These are phyloP conservation scores for Paraleonurus japonicus DNA, from an alignment of 257 asterid genomes.

Conservation along the genomic window DNA sequence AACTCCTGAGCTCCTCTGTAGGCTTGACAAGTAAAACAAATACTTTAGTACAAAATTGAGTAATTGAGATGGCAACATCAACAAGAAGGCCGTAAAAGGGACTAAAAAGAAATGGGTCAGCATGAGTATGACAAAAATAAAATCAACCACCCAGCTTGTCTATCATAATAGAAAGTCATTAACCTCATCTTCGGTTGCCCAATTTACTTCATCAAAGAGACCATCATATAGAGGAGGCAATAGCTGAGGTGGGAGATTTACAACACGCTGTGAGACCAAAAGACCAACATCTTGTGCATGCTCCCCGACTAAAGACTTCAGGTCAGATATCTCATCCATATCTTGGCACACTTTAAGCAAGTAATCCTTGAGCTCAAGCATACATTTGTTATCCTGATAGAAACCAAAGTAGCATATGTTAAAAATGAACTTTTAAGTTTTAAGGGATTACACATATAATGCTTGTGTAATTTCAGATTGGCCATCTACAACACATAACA, in stretches of 20 bases:
- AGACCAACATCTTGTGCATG: conserved; percentile 60
- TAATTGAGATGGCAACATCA: neutral
- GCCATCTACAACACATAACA: conserved; percentile 13
- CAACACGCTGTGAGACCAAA: conserved; percentile 76
- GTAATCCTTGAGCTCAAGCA: conserved; percentile 57
- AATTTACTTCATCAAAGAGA: conserved; percentile 81
- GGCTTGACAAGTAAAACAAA: conserved; percentile 51
- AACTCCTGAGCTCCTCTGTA: conserved; percentile 65
- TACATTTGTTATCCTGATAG: conserved; percentile 50
- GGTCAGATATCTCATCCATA: conserved; percentile 35
- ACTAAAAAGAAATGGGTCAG: neutral
- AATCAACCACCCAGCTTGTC: conserved; percentile 17
- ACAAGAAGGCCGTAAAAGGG: neutral
- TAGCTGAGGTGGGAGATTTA: conserved; percentile 93
- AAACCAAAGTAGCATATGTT: conserved; percentile 16
- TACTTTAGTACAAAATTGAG: conserved; percentile 9
- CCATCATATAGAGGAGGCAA: conserved; percentile 89
- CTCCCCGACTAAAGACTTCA: conserved; percentile 50
- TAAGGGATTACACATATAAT: neutral
- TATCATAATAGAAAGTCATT: conserved; percentile 22
- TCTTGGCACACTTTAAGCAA: conserved; percentile 58
- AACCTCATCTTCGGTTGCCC: conserved; percentile 99
- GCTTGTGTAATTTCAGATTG: neutral
- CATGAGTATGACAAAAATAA: neutral
- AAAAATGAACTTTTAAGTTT: conserved; percentile 1